Evolutionary conservation across 1,284 basidiomycete species (phyloP).

Genomic region (Puccinia coronata): DNA sequence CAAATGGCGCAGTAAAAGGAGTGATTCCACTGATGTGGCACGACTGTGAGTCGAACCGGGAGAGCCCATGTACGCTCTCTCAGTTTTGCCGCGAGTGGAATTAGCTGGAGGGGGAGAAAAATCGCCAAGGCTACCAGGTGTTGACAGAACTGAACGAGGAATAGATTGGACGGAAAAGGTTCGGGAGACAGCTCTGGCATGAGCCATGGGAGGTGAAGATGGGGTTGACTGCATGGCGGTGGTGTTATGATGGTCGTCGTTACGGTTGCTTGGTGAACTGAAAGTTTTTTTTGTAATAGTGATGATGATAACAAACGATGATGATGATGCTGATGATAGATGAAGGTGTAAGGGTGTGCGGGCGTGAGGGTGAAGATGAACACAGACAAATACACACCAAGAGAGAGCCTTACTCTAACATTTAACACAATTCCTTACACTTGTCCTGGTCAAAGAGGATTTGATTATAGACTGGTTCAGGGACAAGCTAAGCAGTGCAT

Average conservation of each 20-base stretch:
- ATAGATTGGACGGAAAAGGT: constrained; percentile 33
- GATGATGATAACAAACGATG: no score
- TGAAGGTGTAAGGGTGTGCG: no score
- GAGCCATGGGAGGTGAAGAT: constrained; percentile 3
- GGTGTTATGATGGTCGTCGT: neutral
- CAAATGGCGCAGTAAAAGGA: constrained; percentile 2
- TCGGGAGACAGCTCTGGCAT: neutral
- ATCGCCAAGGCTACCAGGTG: constrained; percentile 13
- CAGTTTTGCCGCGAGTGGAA: neutral
- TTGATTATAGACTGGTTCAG: no score
- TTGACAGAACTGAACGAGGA: constrained; percentile 37
- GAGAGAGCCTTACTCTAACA: no score
- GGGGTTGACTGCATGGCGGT: neutral
- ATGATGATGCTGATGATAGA: no score
- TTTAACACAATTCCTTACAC: no score
- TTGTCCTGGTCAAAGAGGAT: no score
- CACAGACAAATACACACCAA: no score
- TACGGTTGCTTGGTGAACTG: no score
- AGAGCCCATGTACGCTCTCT: constrained; percentile 19
- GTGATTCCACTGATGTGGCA: constrained; percentile 3
- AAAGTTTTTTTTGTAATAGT: no score
- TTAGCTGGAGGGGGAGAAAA: constrained; percentile 18
- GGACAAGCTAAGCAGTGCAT: no score
- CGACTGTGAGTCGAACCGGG: constrained; percentile 1
- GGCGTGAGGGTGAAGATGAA: no score